Conservation (phyloP, 2,329 filamentous ascomycete species). For the Shiraia sp. region DNA sequence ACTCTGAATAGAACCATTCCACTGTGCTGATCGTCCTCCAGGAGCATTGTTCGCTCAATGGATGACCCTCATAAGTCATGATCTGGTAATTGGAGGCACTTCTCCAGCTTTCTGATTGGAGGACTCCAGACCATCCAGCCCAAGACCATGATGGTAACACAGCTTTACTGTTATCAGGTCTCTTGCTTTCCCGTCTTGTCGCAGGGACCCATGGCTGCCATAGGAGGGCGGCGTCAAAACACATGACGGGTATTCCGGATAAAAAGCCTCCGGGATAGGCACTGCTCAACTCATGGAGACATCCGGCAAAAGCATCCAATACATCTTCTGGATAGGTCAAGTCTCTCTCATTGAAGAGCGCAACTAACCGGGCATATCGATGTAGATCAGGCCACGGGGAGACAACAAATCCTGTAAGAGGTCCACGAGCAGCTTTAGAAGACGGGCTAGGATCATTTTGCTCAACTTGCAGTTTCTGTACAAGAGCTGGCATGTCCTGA, state of each 20-base stretch:
- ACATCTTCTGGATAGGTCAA: conserved; percentile 24
- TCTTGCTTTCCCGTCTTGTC: conserved; percentile 6
- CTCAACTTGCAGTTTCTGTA: too few relatives aligned
- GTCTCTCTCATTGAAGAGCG: conserved; percentile 12
- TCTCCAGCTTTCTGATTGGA: conserved; percentile 19
- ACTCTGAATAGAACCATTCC: conserved; percentile 9
- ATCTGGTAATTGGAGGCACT: conserved; percentile 15
- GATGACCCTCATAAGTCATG: neutral
- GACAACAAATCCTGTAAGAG: too few relatives aligned
- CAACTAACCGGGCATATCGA: conserved; percentile 12
- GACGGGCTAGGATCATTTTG: too few relatives aligned
- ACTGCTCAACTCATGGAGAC: conserved; percentile 10
- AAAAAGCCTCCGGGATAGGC: conserved; percentile 18
- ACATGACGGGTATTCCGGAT: conserved; percentile 20
- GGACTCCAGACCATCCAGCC: conserved; percentile 12
- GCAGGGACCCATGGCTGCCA: conserved; percentile 19
- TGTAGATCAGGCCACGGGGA: conserved; percentile 15
- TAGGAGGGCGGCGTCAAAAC: conserved; percentile 22
- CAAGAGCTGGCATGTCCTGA: too few relatives aligned
- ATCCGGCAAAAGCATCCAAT: conserved; percentile 20
- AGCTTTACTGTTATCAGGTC: neutral
- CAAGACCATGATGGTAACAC: conserved; percentile 15
- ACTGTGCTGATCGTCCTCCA: conserved; percentile 15
- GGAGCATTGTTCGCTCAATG: conserved; percentile 15
- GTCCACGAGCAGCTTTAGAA: too few relatives aligned